Base-by-base conservation (phyloP, 2,329 filamentous ascomycete genomes). In the Exophiala xenobiotica region DNA sequence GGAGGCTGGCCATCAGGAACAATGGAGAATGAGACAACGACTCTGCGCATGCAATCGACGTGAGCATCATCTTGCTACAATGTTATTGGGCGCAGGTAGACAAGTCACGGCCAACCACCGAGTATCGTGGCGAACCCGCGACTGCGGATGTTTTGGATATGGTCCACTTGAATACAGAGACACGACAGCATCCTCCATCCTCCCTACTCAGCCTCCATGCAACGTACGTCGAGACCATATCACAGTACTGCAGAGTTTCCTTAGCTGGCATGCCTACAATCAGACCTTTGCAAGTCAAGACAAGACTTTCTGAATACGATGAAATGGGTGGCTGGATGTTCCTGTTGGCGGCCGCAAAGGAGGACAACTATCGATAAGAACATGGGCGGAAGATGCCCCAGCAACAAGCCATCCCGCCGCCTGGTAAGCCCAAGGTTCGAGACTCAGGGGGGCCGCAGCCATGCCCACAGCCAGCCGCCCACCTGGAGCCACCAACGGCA, bases 281-380 rank as follows among this genome's bases (percentile, higher is more conserved):
- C n/a, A n/a, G n/a, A n/a, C n/a, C n/a, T n/a, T n/a, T n/a, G n/a
- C n/a, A n/a, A n/a, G n/a, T n/a, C n/a, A n/a, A n/a, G n/a, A n/a
- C n/a, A n/a, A n/a, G n/a, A n/a, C n/a, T n/a, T n/a, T n/a, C n/a
- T n/a, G n/a, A n/a, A n/a, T n/a, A n/a, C n/a, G n/a, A n/a, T n/a
- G n/a, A n/a, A n/a, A n/a, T n/a, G n/a, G n/a, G n/a, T n/a, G n/a
- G n/a, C n/a, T n/a, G n/a, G n/a, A n/a, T n/a, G n/a, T n/a, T n/a
- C n/a, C n/a, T n/a, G n/a, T n/a, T n/a, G n/a, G n/a, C n/a, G n/a
- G n/a, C n/a, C n/a, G n/a, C n/a, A n/a, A n/a, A n/a, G n/a, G n/a
- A n/a, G n/a, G n/a, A n/a, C n/a, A n/a, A 51, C 29, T 53, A 57
- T 57, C 54, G 50, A 57, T 57, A 57, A 49, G 43, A 20, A 7